phyloP scores from a whole-genome alignment of 306 rosid genomes.

The Aeschynomene evenia region DNA sequence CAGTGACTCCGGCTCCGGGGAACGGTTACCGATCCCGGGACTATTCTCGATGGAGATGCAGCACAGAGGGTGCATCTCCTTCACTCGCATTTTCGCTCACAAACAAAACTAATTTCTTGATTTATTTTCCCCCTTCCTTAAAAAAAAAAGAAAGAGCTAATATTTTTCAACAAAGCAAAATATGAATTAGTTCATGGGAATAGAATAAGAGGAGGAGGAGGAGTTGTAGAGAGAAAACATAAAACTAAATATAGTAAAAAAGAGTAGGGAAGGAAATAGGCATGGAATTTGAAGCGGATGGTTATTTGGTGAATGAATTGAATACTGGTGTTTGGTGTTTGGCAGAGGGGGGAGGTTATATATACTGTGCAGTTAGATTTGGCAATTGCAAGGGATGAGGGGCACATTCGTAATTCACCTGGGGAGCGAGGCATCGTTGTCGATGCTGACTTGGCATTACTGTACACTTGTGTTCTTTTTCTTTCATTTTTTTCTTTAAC shows the following conservation, averaged over 20 bases:
- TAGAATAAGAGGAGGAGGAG: neutral
- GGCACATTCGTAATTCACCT: no score
- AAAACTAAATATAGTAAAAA: no score
- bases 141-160: neutral
- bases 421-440: no score
- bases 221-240: neutral
- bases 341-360: neutral
- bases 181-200: neutral
- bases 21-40: slow-evolving; percentile 53
- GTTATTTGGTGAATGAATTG: neutral
- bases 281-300: no score
- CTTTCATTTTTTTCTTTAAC: no score
- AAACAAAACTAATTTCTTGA: no score
- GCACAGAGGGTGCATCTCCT: slow-evolving; percentile 92
- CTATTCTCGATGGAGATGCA: slow-evolving; percentile 73
- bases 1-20: slow-evolving; percentile 67
- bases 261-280: neutral
- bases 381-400: no score
- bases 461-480: no score
- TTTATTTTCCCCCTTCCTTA: no score
- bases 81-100: slow-evolving; percentile 58
- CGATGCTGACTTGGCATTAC: no score
- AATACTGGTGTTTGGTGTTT: no score
- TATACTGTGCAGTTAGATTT: no score
- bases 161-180: neutral